phyloP scores from a whole-genome alignment of 768 basidiomycete genomes.

The Boletellus ananiceps region DNA sequence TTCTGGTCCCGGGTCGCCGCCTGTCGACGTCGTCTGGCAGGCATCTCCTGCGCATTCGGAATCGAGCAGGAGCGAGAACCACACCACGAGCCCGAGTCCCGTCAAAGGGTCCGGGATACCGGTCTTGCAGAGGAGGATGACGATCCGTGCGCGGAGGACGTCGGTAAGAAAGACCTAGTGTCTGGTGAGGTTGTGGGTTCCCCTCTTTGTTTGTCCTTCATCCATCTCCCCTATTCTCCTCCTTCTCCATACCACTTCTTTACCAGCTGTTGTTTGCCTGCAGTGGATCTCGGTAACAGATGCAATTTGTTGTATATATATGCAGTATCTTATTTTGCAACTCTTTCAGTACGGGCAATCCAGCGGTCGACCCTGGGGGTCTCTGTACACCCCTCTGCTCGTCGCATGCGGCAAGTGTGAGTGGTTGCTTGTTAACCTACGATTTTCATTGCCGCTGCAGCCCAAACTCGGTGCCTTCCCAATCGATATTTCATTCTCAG shows the following conservation, averaged over 20 bases:
- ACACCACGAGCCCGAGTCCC: constrained; percentile 17
- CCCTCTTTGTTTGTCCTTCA: background rate
- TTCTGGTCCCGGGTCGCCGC: constrained; percentile 6
- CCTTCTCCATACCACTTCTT: background rate
- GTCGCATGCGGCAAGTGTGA: no score
- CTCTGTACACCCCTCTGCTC: no score
- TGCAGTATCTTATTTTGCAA: background rate
- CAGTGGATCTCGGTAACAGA: background rate
- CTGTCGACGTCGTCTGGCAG: constrained; percentile 5
- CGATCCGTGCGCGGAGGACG: constrained; percentile 21
- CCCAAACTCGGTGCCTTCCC: no score
- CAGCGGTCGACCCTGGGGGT: no score
- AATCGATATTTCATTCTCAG: no score
- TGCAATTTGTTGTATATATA: background rate
- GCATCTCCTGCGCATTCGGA: constrained; percentile 18
- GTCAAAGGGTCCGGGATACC: constrained; percentile 27
- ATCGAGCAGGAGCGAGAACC: constrained; percentile 14
- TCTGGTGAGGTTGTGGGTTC: background rate
- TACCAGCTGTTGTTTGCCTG: constrained; percentile 31
- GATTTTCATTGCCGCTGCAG: no score
- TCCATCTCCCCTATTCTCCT: background rate
- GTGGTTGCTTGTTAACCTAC: no score
- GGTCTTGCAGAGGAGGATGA: constrained; percentile 26
- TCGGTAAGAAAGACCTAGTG: constrained; percentile 18
- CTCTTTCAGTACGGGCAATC: no score